Base-by-base conservation (phyloP, 139 green algal species). In the Zygnema cylindricum region DNA sequence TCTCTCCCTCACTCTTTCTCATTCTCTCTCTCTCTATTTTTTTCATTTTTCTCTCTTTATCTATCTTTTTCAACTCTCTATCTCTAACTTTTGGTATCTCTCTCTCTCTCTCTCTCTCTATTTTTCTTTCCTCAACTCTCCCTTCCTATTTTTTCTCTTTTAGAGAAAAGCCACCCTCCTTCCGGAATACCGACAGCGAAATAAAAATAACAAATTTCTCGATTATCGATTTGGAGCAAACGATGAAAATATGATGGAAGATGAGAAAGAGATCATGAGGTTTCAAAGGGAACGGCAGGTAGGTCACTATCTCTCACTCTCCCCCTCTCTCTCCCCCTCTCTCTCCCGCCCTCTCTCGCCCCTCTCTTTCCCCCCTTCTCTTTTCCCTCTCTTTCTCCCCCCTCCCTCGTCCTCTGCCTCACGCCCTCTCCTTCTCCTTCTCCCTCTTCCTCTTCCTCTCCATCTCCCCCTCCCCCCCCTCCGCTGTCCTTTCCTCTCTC, bases 221-320 rank as follows among this genome's bases (percentile, higher is more conserved):
- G 97, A 99, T 92, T 89, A 94, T 22, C 96, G 97, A 22, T 98
- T 99, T 77, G 97, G 97, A 63, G 96, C 98, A 93, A 91, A 94
- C 36, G 95, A 98, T 86, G 92, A 94, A 0, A 78, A 35, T 38
- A 85, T 98, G 1, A 95, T 93, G 0, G 92, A 95, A 63, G 95
- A 98, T 43, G 96, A 98, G 43, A 94, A 94, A 81, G 95, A 95
- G 0, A 91, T 99, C 1, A 91, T 94, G 33, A 93, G 97, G 0
- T 96, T 98, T 86, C 94, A 96, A 84, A 94, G 93, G 76, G 92
- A 98, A 92, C 94, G 96, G 30, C 77, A 96, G 38, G 83, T 89
- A 36, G 91, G 95, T 43, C 35, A 43, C 77, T 23, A 3, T 32
- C 36, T 11, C 11, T 16, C 43, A 38, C 71, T 73, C 57, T 25